Conservation (phyloP, 352 stramenopile species). For the Phytophthora niederhauseri region DNA sequence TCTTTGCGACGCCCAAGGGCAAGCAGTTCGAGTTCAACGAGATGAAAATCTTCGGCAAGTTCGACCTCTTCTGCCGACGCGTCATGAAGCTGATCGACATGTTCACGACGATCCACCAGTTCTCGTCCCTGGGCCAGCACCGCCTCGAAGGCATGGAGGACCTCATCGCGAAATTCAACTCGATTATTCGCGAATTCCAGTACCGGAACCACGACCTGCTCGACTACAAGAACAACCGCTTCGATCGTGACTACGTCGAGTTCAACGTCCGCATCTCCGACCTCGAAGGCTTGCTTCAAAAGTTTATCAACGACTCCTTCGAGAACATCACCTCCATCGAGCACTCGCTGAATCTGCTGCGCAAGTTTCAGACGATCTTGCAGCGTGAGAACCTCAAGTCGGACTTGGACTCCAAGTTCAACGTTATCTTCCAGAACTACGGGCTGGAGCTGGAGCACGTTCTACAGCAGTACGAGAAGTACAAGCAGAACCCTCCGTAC, state of each 20-base stretch:
- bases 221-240: conserved; percentile 99
- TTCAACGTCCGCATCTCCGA: conserved; percentile 97
- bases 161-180: conserved; percentile 94
- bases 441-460: conserved; percentile 98
- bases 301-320: conserved; percentile 99
- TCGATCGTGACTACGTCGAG: conserved; percentile 97
- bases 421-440: conserved; percentile 99
- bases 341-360: conserved; percentile 96
- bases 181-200: conserved; percentile 97
- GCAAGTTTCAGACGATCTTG: conserved; percentile 98
- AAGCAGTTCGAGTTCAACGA: conserved; percentile 99
- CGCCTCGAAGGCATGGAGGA: conserved; percentile 94
- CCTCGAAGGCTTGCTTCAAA: conserved; percentile 96
- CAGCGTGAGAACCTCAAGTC: conserved; percentile 98
- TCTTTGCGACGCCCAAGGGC: conserved; percentile 94
- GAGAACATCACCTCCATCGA: conserved; percentile 99
- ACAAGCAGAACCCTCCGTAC: conserved; percentile 98
- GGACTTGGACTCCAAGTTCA: conserved; percentile 98
- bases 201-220: conserved; percentile 97
- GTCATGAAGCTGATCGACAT: conserved; percentile 99
- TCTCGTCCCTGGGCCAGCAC: conserved; percentile 92
- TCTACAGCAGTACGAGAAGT: conserved; percentile 98
- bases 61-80: conserved; percentile 97
- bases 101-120: conserved; percentile 99
- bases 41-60: conserved; percentile 99